Evolutionary conservation across 306 rosid species (phyloP).

Genomic region (Luffa acutangula): DNA sequence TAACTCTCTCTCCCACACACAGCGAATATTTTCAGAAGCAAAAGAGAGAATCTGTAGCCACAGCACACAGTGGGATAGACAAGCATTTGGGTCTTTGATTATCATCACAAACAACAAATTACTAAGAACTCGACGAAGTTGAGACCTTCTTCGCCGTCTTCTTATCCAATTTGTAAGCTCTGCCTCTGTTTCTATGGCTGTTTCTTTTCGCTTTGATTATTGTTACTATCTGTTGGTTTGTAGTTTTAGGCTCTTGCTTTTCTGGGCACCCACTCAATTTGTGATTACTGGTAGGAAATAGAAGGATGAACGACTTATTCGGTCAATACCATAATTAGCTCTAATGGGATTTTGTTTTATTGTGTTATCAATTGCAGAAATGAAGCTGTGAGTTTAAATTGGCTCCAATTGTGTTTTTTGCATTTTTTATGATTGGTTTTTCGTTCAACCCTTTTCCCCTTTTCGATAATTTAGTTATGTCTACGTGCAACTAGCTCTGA

Average conservation of each 20-base stretch:
- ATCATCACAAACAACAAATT: background rate
- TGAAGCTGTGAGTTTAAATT: background rate
- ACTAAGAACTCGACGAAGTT: too few relatives aligned
- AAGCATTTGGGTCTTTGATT: background rate
- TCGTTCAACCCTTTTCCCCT: background rate
- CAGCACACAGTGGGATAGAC: background rate
- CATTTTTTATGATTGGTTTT: background rate
- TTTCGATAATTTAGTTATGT: background rate
- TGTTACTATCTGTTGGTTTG: background rate
- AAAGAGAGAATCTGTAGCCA: conserved; percentile 28
- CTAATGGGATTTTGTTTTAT: background rate
- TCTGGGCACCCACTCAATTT: background rate
- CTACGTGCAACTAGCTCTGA: background rate
- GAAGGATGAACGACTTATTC: background rate
- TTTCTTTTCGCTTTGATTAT: background rate
- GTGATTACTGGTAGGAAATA: background rate
- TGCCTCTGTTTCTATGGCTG: background rate
- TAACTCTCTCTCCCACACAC: conserved; percentile 16
- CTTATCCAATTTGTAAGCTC: conserved; percentile 38
- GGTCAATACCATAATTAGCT: background rate
- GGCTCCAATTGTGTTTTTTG: background rate
- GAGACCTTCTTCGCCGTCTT: background rate
- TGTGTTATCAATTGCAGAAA: background rate
- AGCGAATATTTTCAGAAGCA: conserved; percentile 24
- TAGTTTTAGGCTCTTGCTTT: background rate